These are phyloP conservation scores for Exophiala sp. DNA, from an alignment of 2,329 filamentous ascomycete genomes.

Conservation along the genomic window DNA sequence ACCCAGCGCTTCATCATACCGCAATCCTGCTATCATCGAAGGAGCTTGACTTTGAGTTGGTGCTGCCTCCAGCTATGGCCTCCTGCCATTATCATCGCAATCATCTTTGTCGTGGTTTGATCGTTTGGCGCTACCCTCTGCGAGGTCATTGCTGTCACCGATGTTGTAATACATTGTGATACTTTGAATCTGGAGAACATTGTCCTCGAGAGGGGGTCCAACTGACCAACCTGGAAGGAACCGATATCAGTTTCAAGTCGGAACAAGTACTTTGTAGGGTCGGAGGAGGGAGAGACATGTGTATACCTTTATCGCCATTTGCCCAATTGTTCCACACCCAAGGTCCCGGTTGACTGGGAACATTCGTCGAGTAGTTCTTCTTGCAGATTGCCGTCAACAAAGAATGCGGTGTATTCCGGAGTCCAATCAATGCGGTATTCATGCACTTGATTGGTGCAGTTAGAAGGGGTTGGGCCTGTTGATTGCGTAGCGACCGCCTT, in stretches of 20 bases:
- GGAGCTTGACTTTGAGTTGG: not conserved
- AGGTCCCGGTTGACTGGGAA: conserved; percentile 20
- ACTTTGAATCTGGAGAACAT: conserved; percentile 23
- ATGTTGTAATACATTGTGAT: conserved; percentile 29
- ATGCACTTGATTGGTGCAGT: conserved; percentile 20
- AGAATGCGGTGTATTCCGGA: conserved; percentile 24
- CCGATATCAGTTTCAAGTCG: not conserved
- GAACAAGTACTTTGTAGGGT: not conserved
- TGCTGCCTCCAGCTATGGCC: not conserved
- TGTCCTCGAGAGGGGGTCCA: conserved; percentile 23
- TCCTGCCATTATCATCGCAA: not conserved
- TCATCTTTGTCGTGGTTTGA: not conserved
- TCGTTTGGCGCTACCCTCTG: not conserved
- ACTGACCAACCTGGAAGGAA: conserved; percentile 18
- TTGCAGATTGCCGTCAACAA: conserved; percentile 23
- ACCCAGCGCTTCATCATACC: no score
- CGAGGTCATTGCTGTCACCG: not conserved
- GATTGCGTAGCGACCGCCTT: conserved; percentile 8
- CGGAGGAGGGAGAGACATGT: not conserved
- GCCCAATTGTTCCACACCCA: conserved; percentile 29
- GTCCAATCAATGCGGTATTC: conserved; percentile 29
- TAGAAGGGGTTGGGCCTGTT: conserved; percentile 19
- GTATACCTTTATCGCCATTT: conserved; percentile 25
- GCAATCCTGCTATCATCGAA: no score
- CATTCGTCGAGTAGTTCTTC: conserved; percentile 19